Percentiles rank a stretch among this genome's conserved stretches.
Conservation (phyloP, 1,284 basidiomycete genomes). For the Ganoderma sp. region DNA sequence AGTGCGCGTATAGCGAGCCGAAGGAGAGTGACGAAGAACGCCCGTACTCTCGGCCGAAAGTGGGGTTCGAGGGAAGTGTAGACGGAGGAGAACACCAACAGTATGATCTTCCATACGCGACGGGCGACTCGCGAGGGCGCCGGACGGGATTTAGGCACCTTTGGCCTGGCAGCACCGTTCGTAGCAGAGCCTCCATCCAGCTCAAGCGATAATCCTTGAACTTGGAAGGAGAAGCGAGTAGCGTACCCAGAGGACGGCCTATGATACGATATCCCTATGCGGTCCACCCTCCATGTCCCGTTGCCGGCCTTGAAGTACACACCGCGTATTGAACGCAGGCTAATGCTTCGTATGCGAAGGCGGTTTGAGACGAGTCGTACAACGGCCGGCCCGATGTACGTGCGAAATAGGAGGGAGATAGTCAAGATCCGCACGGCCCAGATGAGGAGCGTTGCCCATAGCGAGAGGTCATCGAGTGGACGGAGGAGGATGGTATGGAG, state of each 20-base stretch:
- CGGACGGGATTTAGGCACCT: slow-evolving; percentile 17
- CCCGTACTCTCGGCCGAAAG: slow-evolving; percentile 64
- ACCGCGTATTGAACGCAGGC: slow-evolving; percentile 76
- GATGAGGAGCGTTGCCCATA: slow-evolving; percentile 49
- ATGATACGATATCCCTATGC: slow-evolving; percentile 65
- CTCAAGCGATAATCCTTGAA: slow-evolving; percentile 65
- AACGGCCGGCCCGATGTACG: slow-evolving; percentile 67
- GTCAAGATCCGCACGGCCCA: slow-evolving; percentile 56
- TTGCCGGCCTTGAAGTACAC: slow-evolving; percentile 65
- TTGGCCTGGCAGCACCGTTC: slow-evolving; percentile 8
- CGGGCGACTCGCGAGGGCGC: slow-evolving; percentile 58
- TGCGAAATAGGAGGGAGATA: slow-evolving; percentile 63
- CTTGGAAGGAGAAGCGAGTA: slow-evolving; percentile 60
- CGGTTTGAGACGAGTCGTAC: slow-evolving; percentile 63
- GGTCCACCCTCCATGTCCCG: slow-evolving; percentile 64
- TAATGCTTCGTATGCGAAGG: slow-evolving; percentile 71
- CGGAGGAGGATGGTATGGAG: slow-evolving; percentile 36
- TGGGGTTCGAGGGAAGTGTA: slow-evolving; percentile 61
- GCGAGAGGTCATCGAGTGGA: slow-evolving; percentile 35
- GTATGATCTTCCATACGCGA: slow-evolving; percentile 53
- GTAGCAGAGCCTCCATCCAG: slow-evolving; percentile 38
- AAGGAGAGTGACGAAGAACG: slow-evolving; percentile 57
- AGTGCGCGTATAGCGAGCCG: slow-evolving; percentile 66
- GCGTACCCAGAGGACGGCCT: slow-evolving; percentile 51
- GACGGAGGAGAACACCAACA: slow-evolving; percentile 36